phyloP scores from a whole-genome alignment of 1,139 yeast species.

The Blastobotrys raffinosifermentans region DNA sequence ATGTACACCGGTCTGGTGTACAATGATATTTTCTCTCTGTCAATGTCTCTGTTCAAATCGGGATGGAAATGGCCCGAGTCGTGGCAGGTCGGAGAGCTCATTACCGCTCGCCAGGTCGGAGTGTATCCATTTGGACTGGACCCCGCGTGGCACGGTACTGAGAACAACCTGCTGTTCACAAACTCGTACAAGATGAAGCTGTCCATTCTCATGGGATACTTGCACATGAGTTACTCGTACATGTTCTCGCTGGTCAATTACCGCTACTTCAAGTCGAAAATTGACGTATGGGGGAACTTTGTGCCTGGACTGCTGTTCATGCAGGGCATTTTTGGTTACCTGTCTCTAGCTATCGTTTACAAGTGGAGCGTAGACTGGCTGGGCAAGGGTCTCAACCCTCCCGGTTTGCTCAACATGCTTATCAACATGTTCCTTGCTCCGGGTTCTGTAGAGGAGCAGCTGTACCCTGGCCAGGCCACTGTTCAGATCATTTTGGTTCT shows the following conservation, averaged over 20 bases:
- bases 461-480: constrained; percentile 77
- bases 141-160: constrained; percentile 97
- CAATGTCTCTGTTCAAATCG: constrained; percentile 76
- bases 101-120: constrained; percentile 60
- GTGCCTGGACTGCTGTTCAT: constrained; percentile 90
- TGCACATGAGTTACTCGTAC: constrained; percentile 90
- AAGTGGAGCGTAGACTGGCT: constrained; percentile 96
- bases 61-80: constrained; percentile 92
- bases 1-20: constrained; percentile 91
- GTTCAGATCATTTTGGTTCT: constrained; percentile 71
- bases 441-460: constrained; percentile 74
- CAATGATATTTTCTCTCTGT: constrained; percentile 87
- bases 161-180: constrained; percentile 79
- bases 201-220: constrained; percentile 88
- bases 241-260: constrained; percentile 81
- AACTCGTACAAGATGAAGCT: constrained; percentile 96
- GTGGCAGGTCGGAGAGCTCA: constrained; percentile 56
- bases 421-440: constrained; percentile 96
- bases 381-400: constrained; percentile 68
- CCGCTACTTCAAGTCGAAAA: constrained; percentile 61
- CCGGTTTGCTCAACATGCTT: constrained; percentile 89
- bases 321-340: constrained; percentile 93
- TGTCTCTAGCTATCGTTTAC: constrained; percentile 76
- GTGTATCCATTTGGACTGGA: constrained; percentile 83
- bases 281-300: constrained; percentile 88